Percentiles rank a stretch among this genome's conserved stretches.
phyloP scores from a whole-genome alignment of 768 basidiomycete species.

The Fibroporia radiculosa region DNA sequence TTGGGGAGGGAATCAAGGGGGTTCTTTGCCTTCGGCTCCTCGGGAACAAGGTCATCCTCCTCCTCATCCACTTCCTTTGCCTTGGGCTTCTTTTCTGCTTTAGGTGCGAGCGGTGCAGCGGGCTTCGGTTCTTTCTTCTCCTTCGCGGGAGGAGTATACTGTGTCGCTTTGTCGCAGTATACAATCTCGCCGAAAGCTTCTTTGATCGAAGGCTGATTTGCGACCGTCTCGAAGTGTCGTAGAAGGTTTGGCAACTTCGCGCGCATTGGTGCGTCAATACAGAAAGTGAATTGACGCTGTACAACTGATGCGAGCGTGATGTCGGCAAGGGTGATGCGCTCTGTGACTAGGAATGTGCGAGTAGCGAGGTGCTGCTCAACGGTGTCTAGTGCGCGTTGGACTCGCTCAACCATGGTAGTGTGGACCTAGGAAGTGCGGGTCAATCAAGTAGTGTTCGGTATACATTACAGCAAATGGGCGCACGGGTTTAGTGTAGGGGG shows the following conservation, averaged over 20 bases:
- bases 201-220: conserved; percentile 75
- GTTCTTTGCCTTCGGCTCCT: conserved; percentile 90
- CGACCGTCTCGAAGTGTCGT: conserved; percentile 81
- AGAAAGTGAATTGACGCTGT: conserved; percentile 41
- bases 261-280: conserved; percentile 61
- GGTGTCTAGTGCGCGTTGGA: conserved; percentile 49
- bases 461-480: conserved; percentile 24
- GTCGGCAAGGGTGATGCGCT: conserved; percentile 94
- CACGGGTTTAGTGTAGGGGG: conserved; percentile 80
- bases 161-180: conserved; percentile 62
- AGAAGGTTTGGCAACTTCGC: conserved; percentile 66
- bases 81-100: conserved; percentile 40
- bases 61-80: conserved; percentile 63
- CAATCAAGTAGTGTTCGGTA: conserved; percentile 3
- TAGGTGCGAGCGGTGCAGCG: conserved; percentile 24
- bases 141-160: conserved; percentile 71
- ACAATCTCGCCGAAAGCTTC: conserved; percentile 51
- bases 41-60: conserved; percentile 60
- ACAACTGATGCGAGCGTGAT: conserved; percentile 58
- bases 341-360: conserved; percentile 86
- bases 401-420: conserved; percentile 42
- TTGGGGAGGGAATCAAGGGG: conserved; percentile 90
- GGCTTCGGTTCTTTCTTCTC: conserved; percentile 45
- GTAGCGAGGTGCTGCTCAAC: conserved; percentile 68
- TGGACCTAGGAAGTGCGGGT: conserved; percentile 57